Percentiles rank a stretch among this genome's conserved stretches.
These are phyloP conservation scores for Colletotrichum eremochloae DNA, from an alignment of 2,329 filamentous ascomycete genomes.

Conservation along the genomic window DNA sequence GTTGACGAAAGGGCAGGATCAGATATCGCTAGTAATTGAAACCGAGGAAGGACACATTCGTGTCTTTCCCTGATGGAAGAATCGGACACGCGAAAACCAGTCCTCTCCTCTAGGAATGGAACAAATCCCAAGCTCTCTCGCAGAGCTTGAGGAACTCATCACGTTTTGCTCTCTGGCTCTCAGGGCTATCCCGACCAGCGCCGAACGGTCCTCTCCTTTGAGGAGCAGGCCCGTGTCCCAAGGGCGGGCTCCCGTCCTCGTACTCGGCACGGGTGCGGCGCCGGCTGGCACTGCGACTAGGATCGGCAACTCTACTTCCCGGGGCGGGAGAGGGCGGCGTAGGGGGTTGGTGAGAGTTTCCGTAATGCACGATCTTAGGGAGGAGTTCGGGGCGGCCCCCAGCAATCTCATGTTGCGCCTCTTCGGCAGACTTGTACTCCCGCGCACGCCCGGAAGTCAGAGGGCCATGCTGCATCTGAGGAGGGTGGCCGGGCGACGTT, in stretches of 20 bases:
- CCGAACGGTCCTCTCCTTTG: slow-evolving; percentile 79
- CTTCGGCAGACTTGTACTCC: slow-evolving; percentile 96
- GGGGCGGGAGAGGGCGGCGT: slow-evolving; percentile 87
- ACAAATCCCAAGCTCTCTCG: slow-evolving; percentile 93
- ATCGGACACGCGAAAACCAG: slow-evolving; percentile 43
- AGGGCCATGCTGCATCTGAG: slow-evolving; percentile 55
- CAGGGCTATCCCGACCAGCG: slow-evolving; percentile 84
- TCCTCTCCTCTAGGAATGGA: slow-evolving; percentile 83
- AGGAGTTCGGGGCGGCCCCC: slow-evolving; percentile 93
- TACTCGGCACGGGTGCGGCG: slow-evolving; percentile 90
- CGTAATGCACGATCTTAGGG: slow-evolving; percentile 95
- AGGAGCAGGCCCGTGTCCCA: slow-evolving; percentile 78
- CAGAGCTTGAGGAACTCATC: slow-evolving; percentile 92
- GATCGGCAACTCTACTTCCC: slow-evolving; percentile 60
- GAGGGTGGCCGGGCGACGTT: slow-evolving; percentile 82
- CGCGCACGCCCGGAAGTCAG: slow-evolving; percentile 75
- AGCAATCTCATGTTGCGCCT: slow-evolving; percentile 90
- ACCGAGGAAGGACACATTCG: slow-evolving; percentile 3
- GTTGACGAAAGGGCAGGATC: slow-evolving; percentile 21
- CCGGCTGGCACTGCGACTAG: slow-evolving; percentile 72
- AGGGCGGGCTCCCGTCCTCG: slow-evolving; percentile 88
- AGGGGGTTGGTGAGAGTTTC: slow-evolving; percentile 85
- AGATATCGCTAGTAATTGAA: slow-evolving; percentile 18
- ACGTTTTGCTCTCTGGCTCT: slow-evolving; percentile 87
- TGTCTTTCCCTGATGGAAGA: slow-evolving; percentile 13